Conservation (phyloP, 2,329 filamentous ascomycete species). For the Pestalotiopsis sp. region DNA sequence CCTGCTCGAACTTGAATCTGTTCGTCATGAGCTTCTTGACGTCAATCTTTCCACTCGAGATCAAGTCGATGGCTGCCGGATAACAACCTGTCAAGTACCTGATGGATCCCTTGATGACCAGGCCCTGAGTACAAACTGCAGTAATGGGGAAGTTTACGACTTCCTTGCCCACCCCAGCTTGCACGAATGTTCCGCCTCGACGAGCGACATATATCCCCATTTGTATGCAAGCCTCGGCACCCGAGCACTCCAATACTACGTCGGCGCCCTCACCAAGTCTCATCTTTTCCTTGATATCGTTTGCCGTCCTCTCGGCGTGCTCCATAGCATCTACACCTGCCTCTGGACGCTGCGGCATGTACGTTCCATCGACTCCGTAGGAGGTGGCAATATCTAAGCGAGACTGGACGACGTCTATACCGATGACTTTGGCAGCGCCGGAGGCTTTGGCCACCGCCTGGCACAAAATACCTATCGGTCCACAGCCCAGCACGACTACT, state of each 20-base stretch:
- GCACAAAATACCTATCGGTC: slow-evolving; percentile 49
- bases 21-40: slow-evolving; percentile 27
- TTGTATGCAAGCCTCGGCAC: slow-evolving; percentile 56
- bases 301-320: slow-evolving; percentile 39
- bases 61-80: slow-evolving; percentile 43
- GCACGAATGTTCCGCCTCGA: slow-evolving; percentile 55
- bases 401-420: slow-evolving; percentile 44
- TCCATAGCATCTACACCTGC: slow-evolving; percentile 35
- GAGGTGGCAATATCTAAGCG: slow-evolving; percentile 42
- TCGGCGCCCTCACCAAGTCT: slow-evolving; percentile 47
- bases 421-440: slow-evolving; percentile 45
- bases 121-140: slow-evolving; percentile 41
- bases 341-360: slow-evolving; percentile 36
- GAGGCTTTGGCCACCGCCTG: slow-evolving; percentile 47
- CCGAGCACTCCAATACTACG: slow-evolving; percentile 50
- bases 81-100: slow-evolving; percentile 46
- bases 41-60: slow-evolving; percentile 40
- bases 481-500: slow-evolving; percentile 49
- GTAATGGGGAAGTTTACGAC: slow-evolving; percentile 47
- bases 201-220: slow-evolving; percentile 54
- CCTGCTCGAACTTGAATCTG: slow-evolving; percentile 35
- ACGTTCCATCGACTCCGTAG: slow-evolving; percentile 46
- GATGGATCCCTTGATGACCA: slow-evolving; percentile 47
- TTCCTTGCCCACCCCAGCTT: slow-evolving; percentile 64
- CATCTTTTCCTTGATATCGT: slow-evolving; percentile 39